Evolutionary conservation across 2,329 filamentous ascomycete genomes (phyloP), one percentile per base, ranked within the genome.

Genomic region (Ceratocystis colombiana): DNA sequence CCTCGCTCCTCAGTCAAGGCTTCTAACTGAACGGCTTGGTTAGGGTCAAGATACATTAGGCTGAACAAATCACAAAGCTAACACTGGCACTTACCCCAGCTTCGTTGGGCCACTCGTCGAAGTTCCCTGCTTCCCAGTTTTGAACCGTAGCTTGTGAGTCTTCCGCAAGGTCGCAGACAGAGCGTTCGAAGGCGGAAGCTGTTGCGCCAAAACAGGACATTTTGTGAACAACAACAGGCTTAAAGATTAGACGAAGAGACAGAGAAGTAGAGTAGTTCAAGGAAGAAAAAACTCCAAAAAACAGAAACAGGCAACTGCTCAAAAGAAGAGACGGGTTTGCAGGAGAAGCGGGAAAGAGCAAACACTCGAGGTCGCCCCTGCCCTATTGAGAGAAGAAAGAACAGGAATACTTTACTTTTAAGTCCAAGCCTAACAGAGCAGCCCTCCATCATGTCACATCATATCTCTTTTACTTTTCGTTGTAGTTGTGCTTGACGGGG

Each of bases 1-100:
- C 81, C 80, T 3, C 80, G 80, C 69, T 89, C 82, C 71, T 90
- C 86, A 12, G 83, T 83, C 53, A 87, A 78, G 20, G 80, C 82
- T 66, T 89, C 82, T 71, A 90, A 90, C 86, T 90, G 62, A 28
- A 17, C 8, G 10, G 12, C 15, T 8, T 46, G 25, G 37, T 41
- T 41, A 41, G 37, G 37, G 10, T 41, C 12, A 41, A 41, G 37
- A 41, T 41, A 41, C 37, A 41, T 12, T 41, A 41, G 10, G 10
- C 37, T 41, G 37, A 41, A 41, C 10, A 41, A 41, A 41, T 15
- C 3, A 10, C 3, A 41, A 2, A 33, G 25, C 7, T 45, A 22
- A 15, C 12, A 62, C 5, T 25, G 7, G 3, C 10, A 71, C 75
- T 70, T 73, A 79, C 79, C 1, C 76, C 79, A 4, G 78, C 78